These are phyloP conservation scores for Xerocomus spinulosus DNA, from an alignment of 768 basidiomycete genomes.

Conservation along the genomic window DNA sequence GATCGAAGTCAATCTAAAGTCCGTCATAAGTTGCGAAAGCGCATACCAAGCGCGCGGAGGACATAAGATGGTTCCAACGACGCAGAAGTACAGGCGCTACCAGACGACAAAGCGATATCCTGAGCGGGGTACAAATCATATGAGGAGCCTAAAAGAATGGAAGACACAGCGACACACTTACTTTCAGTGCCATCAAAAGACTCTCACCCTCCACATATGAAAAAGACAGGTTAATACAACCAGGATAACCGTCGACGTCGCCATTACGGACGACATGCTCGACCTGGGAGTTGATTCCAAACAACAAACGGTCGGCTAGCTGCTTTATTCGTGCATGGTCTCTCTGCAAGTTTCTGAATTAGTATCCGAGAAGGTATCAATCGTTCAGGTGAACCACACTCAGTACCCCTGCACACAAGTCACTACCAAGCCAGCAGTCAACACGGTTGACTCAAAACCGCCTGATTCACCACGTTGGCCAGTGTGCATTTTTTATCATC, in stretches of 20 bases:
- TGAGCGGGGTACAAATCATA: conserved; percentile 25
- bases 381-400: conserved; percentile 25
- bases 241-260: conserved; percentile 86
- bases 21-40: conserved; percentile 9
- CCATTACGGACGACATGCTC: conserved; percentile 94
- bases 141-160: conserved; percentile 2
- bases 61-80: conserved; percentile 99
- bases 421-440: conserved; percentile 54
- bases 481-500: conserved; percentile 51
- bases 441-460: conserved; percentile 29
- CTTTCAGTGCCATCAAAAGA: conserved; percentile 96
- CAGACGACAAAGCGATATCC: conserved; percentile 97
- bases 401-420: conserved; percentile 96
- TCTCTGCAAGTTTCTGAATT: conserved; percentile 41
- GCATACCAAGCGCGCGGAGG: conserved; percentile 80
- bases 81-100: conserved; percentile 97
- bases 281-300: conserved; percentile 76
- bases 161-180: conserved; percentile 35
- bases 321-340: conserved; percentile 72
- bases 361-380: background rate
- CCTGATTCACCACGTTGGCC: conserved; percentile 37
- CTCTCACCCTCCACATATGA: conserved; percentile 97
- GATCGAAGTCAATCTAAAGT: background rate
- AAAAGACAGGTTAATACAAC: conserved; percentile 94
- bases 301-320: conserved; percentile 77